phyloP scores from a whole-genome alignment of 108 stramenopile species.

The Cyclotella cryptica region DNA sequence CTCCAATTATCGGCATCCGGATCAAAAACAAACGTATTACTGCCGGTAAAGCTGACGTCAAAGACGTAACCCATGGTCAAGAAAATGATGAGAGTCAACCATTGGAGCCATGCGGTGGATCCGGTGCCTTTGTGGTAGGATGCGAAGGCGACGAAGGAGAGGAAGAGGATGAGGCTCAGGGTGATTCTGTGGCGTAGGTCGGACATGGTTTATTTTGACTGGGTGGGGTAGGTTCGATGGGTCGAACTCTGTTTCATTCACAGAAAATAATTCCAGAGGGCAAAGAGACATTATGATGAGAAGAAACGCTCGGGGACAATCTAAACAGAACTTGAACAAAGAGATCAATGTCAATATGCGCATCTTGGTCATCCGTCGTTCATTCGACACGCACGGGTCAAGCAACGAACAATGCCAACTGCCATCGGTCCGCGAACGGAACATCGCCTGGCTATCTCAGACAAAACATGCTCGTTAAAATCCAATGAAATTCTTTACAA shows the following conservation, averaged over 20 bases:
- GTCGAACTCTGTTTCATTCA: neutral
- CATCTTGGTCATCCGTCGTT: too few species aligned
- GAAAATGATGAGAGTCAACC: conserved; percentile 66
- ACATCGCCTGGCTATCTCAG: too few species aligned
- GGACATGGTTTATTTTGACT: conserved; percentile 40
- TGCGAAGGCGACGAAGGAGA: conserved; percentile 81
- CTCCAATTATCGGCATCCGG: conserved; percentile 94
- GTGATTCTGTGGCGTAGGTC: conserved; percentile 53
- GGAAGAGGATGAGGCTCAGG: conserved; percentile 66
- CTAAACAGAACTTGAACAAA: too few species aligned
- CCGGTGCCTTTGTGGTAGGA: conserved; percentile 83
- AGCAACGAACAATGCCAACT: too few species aligned
- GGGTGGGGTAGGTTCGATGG: neutral
- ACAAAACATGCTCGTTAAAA: too few species aligned
- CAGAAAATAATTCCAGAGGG: too few species aligned
- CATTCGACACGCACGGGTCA: too few species aligned
- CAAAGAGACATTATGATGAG: too few species aligned
- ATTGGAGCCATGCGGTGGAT: conserved; percentile 85
- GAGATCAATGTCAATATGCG: too few species aligned
- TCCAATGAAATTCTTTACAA: too few species aligned
- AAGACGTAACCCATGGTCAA: conserved; percentile 73
- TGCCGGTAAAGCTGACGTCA: conserved; percentile 80
- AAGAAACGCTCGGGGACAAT: too few species aligned
- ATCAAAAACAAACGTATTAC: conserved; percentile 85
- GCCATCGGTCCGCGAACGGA: too few species aligned